Evolutionary conservation across 1,284 basidiomycete genomes (phyloP).

Genomic region (Singerocomus inundabilis): DNA sequence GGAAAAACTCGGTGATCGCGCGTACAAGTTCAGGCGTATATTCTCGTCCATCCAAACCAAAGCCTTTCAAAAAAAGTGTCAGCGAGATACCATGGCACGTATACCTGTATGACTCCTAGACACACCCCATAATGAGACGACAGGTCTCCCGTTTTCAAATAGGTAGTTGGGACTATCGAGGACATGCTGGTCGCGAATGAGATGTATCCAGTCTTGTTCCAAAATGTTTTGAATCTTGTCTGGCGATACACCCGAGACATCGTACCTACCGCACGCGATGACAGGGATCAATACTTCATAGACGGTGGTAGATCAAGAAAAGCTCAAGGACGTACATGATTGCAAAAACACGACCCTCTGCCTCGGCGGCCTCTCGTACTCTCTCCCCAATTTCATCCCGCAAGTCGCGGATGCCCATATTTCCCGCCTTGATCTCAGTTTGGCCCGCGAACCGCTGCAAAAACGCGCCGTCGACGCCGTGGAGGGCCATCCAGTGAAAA

Average conservation of each 20-base stretch:
- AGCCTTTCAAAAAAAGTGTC: slow-evolving; percentile 42
- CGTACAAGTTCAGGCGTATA: slow-evolving; percentile 61
- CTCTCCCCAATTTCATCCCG: slow-evolving; percentile 71
- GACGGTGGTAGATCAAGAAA: too few relatives aligned
- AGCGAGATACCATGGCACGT: background rate
- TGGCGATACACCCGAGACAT: slow-evolving; percentile 64
- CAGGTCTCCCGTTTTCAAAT: slow-evolving; percentile 60
- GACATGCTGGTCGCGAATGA: slow-evolving; percentile 56
- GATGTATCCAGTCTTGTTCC: slow-evolving; percentile 67
- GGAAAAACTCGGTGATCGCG: slow-evolving; percentile 52
- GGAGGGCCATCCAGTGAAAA: slow-evolving; percentile 79
- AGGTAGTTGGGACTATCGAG: slow-evolving; percentile 72
- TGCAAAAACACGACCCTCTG: slow-evolving; percentile 71
- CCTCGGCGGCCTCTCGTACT: slow-evolving; percentile 71
- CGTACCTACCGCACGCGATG: slow-evolving; percentile 53
- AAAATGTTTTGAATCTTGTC: slow-evolving; percentile 58
- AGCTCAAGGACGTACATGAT: slow-evolving; percentile 77
- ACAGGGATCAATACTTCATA: background rate
- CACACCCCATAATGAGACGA: slow-evolving; percentile 69
- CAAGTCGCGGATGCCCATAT: slow-evolving; percentile 52
- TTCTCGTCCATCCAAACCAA: slow-evolving; percentile 62
- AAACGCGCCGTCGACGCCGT: slow-evolving; percentile 75
- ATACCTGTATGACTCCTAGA: background rate
- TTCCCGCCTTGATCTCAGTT: slow-evolving; percentile 55
- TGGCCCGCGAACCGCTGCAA: slow-evolving; percentile 70